These are phyloP conservation scores for Fusarium staphyleae DNA, from an alignment of 2,329 filamentous ascomycete genomes.

Conservation along the genomic window DNA sequence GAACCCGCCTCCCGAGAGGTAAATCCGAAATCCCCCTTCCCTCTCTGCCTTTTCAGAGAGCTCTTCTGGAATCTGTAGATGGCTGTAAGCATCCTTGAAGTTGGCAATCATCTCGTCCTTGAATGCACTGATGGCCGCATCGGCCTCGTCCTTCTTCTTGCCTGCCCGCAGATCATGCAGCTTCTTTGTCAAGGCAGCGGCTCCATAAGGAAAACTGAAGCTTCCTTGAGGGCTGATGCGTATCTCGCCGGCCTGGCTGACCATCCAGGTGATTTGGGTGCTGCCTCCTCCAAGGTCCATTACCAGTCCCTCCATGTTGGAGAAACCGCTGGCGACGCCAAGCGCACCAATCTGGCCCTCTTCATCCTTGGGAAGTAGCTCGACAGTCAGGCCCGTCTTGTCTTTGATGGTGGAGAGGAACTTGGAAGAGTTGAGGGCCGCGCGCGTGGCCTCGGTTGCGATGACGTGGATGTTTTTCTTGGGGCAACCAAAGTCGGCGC, in stretches of 20 bases:
- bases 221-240: slow-evolving; percentile 61
- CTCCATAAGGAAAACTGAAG: slow-evolving; percentile 73
- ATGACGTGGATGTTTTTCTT: slow-evolving; percentile 42
- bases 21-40: slow-evolving; percentile 63
- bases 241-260: slow-evolving; percentile 57
- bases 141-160: slow-evolving; percentile 49
- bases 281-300: slow-evolving; percentile 77
- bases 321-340: slow-evolving; percentile 71
- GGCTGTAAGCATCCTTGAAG: slow-evolving; percentile 58
- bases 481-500: slow-evolving; percentile 38
- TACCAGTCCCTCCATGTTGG: slow-evolving; percentile 67
- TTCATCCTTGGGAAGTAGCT: slow-evolving; percentile 68
- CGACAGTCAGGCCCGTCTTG: slow-evolving; percentile 65
- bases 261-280: slow-evolving; percentile 74
- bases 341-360: slow-evolving; percentile 71
- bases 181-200: slow-evolving; percentile 67
- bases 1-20: slow-evolving; percentile 74
- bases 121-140: slow-evolving; percentile 53
- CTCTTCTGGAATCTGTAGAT: slow-evolving; percentile 61
- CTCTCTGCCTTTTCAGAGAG: slow-evolving; percentile 53
- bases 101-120: slow-evolving; percentile 59
- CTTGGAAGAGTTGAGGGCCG: slow-evolving; percentile 42
- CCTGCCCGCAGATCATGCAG: slow-evolving; percentile 54
- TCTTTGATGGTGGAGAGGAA: slow-evolving; percentile 54
- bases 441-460: slow-evolving; percentile 45